A percentile compares a stretch with the other conserved stretches of the same genome.
phyloP scores from a whole-genome alignment of 148 eudicot genomes.

The Talinum fruticosum region DNA sequence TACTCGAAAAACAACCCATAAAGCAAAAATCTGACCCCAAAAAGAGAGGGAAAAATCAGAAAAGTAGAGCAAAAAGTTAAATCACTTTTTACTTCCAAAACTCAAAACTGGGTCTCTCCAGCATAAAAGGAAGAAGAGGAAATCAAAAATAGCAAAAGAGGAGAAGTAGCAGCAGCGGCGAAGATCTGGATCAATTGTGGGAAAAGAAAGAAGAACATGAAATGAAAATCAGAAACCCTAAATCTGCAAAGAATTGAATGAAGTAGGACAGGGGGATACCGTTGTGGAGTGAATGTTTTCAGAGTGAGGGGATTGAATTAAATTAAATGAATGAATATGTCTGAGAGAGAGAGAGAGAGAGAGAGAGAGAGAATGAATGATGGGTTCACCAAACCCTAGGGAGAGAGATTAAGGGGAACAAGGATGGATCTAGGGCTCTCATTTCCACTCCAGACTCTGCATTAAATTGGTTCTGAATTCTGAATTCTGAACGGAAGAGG shows the following conservation, averaged over 20 bases:
- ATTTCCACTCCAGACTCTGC: slow-evolving; percentile 16
- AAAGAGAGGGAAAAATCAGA: neutral
- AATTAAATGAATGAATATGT: slow-evolving; percentile 5
- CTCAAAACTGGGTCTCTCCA: slow-evolving; percentile 15
- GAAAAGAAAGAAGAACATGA: neutral
- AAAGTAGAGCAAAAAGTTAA: slow-evolving; percentile 1
- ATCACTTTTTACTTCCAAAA: neutral
- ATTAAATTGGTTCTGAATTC: slow-evolving; percentile 23
- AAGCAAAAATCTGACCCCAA: neutral
- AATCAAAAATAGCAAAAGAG: neutral
- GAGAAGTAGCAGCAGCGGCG: too few species aligned
- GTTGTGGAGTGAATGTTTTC: slow-evolving; percentile 9
- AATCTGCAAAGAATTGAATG: neutral
- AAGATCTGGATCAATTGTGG: slow-evolving; percentile 1
- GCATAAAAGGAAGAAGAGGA: neutral
- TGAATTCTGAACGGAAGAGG: too few species aligned
- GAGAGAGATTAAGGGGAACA: slow-evolving; percentile 4
- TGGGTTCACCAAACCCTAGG: slow-evolving; percentile 33
- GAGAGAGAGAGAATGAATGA: neutral
- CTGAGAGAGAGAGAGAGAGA: neutral
- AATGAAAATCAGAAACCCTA: slow-evolving; percentile 13
- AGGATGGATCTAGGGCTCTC: slow-evolving; percentile 27
- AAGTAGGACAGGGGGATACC: neutral
- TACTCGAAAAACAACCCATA: neutral
- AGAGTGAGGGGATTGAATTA: neutral